Evolutionary conservation across 208 protist species (phyloP).

Genomic region (Wallacemonas sp.): DNA sequence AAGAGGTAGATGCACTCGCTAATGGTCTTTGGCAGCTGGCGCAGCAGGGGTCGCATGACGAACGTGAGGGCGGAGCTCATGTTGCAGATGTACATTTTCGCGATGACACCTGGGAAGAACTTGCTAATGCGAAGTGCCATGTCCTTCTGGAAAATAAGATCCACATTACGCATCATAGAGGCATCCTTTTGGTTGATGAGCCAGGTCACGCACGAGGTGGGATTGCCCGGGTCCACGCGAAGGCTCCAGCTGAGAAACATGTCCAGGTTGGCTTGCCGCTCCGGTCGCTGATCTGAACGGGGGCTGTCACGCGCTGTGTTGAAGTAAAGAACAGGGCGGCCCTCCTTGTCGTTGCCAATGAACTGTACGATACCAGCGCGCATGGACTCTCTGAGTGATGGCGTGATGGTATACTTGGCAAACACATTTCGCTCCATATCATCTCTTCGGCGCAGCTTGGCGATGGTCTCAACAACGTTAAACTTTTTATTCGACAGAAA

Average conservation of each 20-base stretch:
- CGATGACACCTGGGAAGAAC: slow-evolving; percentile 66
- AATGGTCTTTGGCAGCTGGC: slow-evolving; percentile 50
- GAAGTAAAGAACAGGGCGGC: slow-evolving; percentile 61
- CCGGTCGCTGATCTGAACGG: slow-evolving; percentile 41
- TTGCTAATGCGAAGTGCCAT: slow-evolving; percentile 78
- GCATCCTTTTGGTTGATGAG: slow-evolving; percentile 78
- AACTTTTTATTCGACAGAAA: slow-evolving; percentile 86
- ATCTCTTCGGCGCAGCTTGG: slow-evolving; percentile 60
- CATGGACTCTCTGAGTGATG: slow-evolving; percentile 54
- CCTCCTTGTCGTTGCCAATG: slow-evolving; percentile 60
- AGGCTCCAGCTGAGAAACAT: slow-evolving; percentile 74
- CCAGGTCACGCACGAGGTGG: slow-evolving; percentile 50
- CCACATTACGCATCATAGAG: slow-evolving; percentile 64
- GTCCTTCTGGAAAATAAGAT: slow-evolving; percentile 73
- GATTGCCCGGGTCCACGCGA: slow-evolving; percentile 44
- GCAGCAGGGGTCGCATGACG: slow-evolving; percentile 72
- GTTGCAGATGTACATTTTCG: slow-evolving; percentile 68
- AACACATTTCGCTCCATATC: slow-evolving; percentile 64
- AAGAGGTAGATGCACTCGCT: slow-evolving; percentile 72
- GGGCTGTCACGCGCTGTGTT: slow-evolving; percentile 50
- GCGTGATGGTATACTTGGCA: slow-evolving; percentile 52
- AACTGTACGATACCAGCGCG: slow-evolving; percentile 70
- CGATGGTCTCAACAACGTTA: slow-evolving; percentile 63
- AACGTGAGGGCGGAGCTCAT: slow-evolving; percentile 62
- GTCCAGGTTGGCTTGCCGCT: slow-evolving; percentile 66